These are phyloP conservation scores for Colletotrichum abscissum DNA, from an alignment of 2,329 filamentous ascomycete genomes.

Conservation along the genomic window DNA sequence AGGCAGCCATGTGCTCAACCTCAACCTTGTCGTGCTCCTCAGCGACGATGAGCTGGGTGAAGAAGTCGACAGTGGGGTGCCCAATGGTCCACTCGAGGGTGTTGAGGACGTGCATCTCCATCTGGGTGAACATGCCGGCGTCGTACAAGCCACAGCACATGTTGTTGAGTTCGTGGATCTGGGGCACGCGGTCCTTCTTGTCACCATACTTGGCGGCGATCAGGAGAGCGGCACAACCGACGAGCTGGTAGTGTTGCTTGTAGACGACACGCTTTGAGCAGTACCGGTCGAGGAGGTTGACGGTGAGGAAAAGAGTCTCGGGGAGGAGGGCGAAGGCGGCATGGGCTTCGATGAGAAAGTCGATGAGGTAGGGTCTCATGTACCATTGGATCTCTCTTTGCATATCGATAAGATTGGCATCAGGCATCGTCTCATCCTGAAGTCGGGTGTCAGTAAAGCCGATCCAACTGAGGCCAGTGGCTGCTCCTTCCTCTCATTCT, in stretches of 20 bases:
- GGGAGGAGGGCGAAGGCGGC: slow-evolving; percentile 93
- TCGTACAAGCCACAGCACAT: slow-evolving; percentile 99
- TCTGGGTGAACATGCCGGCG: slow-evolving; percentile 99
- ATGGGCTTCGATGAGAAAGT: slow-evolving; percentile 98
- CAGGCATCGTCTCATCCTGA: slow-evolving; percentile 85
- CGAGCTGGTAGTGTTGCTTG: slow-evolving; percentile 98
- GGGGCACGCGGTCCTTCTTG: slow-evolving; percentile 98
- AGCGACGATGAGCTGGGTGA: slow-evolving; percentile 86
- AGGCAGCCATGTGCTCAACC: slow-evolving; percentile 93
- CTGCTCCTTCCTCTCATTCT: slow-evolving; percentile 38
- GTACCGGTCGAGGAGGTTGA: slow-evolving; percentile 97
- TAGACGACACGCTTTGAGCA: slow-evolving; percentile 98
- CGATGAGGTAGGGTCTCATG: slow-evolving; percentile 97
- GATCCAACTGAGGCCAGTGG: background rate
- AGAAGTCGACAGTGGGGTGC: slow-evolving; percentile 95
- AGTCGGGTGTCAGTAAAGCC: background rate
- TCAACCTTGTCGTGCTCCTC: slow-evolving; percentile 84
- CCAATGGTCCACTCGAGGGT: slow-evolving; percentile 97
- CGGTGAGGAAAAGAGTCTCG: slow-evolving; percentile 93
- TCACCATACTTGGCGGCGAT: slow-evolving; percentile 99
- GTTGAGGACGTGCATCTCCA: slow-evolving; percentile 99
- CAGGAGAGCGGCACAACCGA: slow-evolving; percentile 93
- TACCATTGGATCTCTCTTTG: slow-evolving; percentile 99
- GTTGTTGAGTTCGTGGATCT: slow-evolving; percentile 95
- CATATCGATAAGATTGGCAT: slow-evolving; percentile 98